A percentile compares a stretch with the other conserved stretches of the same genome.
phyloP scores from a whole-genome alignment of 371 early-diverging fungal genomes.

The Mucor saturninus region DNA sequence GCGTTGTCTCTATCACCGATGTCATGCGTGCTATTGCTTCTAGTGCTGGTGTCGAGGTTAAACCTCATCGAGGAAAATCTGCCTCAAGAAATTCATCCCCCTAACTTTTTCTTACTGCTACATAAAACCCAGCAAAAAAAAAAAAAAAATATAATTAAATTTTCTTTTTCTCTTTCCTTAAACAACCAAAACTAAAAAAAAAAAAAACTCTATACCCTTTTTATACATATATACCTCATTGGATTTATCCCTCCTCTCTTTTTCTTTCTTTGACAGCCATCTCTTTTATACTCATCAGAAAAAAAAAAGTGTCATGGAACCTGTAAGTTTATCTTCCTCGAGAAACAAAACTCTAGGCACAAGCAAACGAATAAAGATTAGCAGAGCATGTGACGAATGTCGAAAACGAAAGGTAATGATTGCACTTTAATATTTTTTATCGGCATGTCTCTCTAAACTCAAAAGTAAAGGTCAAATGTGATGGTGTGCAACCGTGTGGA shows the following conservation, averaged over 20 bases:
- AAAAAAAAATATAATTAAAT: conserved; percentile 1
- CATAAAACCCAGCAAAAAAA: neutral
- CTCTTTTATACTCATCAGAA: neutral
- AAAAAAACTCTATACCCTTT: no score
- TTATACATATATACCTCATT: no score
- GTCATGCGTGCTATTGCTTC: conserved; percentile 64
- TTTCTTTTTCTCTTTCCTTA: neutral
- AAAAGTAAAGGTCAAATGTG: conserved; percentile 49
- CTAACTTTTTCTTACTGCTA: no score
- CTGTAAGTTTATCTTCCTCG: conserved; percentile 24
- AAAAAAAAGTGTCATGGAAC: conserved; percentile 11
- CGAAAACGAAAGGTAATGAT: conserved; percentile 54
- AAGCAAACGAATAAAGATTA: conserved; percentile 48
- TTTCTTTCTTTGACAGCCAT: neutral
- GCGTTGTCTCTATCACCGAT: conserved; percentile 80
- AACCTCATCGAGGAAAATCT: conserved; percentile 1
- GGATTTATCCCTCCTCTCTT: neutral
- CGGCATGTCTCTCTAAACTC: neutral
- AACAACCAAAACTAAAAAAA: no score
- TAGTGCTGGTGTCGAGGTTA: conserved; percentile 15
- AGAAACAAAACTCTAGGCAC: conserved; percentile 24
- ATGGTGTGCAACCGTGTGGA: conserved; percentile 55
- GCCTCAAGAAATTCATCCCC: no score
- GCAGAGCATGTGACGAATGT: conserved; percentile 56
- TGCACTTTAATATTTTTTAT: no score